These are phyloP conservation scores for Handroanthus guayacan DNA, from an alignment of 257 asterid genomes.

Conservation along the genomic window DNA sequence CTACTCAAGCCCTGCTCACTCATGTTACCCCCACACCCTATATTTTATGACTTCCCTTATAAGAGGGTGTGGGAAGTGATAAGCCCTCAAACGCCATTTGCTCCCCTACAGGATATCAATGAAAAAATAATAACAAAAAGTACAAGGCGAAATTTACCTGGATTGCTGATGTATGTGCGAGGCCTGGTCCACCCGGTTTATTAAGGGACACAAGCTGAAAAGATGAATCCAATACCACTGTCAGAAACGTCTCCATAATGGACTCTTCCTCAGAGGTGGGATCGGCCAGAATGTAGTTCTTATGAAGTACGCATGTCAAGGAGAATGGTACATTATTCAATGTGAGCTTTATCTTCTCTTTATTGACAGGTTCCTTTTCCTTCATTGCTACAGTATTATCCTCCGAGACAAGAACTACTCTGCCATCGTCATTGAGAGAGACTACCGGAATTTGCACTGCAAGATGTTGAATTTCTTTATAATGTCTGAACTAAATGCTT, in stretches of 20 bases:
- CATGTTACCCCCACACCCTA: no score
- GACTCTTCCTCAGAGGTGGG: constrained; percentile 98
- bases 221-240: constrained; percentile 81
- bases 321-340: constrained; percentile 64
- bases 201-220: constrained; percentile 78
- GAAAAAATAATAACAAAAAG: background rate
- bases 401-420: constrained; percentile 70
- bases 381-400: constrained; percentile 53
- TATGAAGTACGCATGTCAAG: constrained; percentile 84
- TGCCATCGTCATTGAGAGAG: constrained; percentile 82
- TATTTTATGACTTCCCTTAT: background rate
- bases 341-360: constrained; percentile 78
- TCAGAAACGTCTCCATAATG: constrained; percentile 79
- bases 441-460: constrained; percentile 91
- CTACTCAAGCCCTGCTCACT: no score
- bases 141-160: constrained; percentile 58
- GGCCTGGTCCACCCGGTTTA: constrained; percentile 94
- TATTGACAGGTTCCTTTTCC: constrained; percentile 73
- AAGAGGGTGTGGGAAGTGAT: background rate
- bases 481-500: background rate
- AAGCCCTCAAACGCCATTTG: background rate
- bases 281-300: constrained; percentile 91
- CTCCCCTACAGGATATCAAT: background rate
- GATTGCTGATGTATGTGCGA: constrained; percentile 67
- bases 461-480: constrained; percentile 33